Percentiles rank a stretch among this genome's conserved stretches.
phyloP scores from a whole-genome alignment of 2,329 filamentous ascomycete genomes.

The Phaeosphaeria sp. region DNA sequence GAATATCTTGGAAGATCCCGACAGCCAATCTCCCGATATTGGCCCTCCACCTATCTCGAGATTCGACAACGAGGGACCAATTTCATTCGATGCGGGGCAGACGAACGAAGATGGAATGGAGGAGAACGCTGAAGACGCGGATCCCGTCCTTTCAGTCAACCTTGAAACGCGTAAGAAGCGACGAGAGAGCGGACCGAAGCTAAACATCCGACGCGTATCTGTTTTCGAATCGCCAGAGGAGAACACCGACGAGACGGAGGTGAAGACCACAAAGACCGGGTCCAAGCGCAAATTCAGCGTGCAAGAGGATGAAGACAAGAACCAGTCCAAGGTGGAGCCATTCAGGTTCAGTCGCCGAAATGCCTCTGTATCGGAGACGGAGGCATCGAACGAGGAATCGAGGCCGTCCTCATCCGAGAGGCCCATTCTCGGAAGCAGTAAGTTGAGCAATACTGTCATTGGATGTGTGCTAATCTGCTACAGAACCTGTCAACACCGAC shows the following conservation, averaged over 20 bases:
- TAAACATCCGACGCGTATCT: constrained; percentile 50
- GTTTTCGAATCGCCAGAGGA: constrained; percentile 52
- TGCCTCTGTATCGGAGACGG: constrained; percentile 23
- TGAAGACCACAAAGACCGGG: constrained; percentile 30
- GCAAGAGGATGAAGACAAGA: constrained; percentile 57
- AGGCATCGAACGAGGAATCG: constrained; percentile 20
- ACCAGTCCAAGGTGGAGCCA: constrained; percentile 43
- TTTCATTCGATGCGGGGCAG: constrained; percentile 51
- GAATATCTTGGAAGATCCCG: constrained; percentile 59
- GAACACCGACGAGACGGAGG: constrained; percentile 32
- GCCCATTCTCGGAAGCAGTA: constrained; percentile 53
- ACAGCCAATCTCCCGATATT: constrained; percentile 71
- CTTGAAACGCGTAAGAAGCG: constrained; percentile 61
- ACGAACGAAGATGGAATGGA: constrained; percentile 28
- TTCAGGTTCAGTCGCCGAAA: constrained; percentile 57
- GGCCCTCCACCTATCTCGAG: constrained; percentile 64
- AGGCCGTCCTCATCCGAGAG: constrained; percentile 31
- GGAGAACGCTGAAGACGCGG: constrained; percentile 45
- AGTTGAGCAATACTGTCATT: constrained; percentile 18
- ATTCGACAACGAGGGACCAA: constrained; percentile 58
- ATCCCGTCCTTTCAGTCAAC: constrained; percentile 52
- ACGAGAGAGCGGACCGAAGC: constrained; percentile 58
- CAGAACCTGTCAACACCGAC: constrained; percentile 60
- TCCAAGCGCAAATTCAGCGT: constrained; percentile 62
- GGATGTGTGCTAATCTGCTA: constrained; percentile 22